Base-by-base conservation (phyloP, 768 basidiomycete species). In the Dioszegia hungarica region DNA sequence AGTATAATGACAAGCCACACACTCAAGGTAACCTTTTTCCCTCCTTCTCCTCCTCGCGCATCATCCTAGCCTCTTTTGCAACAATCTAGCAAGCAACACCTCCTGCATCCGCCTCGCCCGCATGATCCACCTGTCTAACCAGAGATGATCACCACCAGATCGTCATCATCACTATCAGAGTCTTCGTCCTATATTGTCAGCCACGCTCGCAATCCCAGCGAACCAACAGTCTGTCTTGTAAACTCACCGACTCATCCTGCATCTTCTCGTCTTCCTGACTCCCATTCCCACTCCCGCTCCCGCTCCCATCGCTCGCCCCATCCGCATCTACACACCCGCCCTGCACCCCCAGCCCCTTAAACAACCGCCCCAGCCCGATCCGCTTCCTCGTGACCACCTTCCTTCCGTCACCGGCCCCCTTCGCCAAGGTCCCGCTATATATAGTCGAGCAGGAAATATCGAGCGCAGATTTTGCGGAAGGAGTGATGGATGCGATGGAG, bases 81-180 rank as follows among this genome's bases (percentile, higher is more conserved):
- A n/a, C n/a, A n/a, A n/a, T n/a, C n/a, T n/a, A n/a, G n/a, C n/a
- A n/a, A n/a, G n/a, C n/a, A n/a, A n/a, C n/a, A n/a, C n/a, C n/a
- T n/a, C n/a, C n/a, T n/a, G n/a, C n/a, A n/a, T n/a, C n/a, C n/a
- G n/a, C n/a, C n/a, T n/a, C n/a, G n/a, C n/a, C n/a, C n/a, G n/a
- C n/a, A n/a, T n/a, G n/a, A n/a, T n/a, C n/a, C n/a, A n/a, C n/a
- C n/a, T n/a, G n/a, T n/a, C n/a, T n/a, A n/a, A n/a, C n/a, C n/a
- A n/a, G n/a, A 36, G 9, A 49, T 22, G 20, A 49, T 29, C 4
- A 52, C 25, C 10, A 39, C 28, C 10, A 52, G 50, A 41, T 52
- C 50, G n/a, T 52, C 50, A 31, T 52, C 50, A 36, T 52, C 50
- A 14, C 39, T 41, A 5, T 52, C 50, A 15, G 25, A 27, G 5